These are phyloP conservation scores for Neonectria hederae DNA, from an alignment of 2,329 filamentous ascomycete species.

Conservation along the genomic window DNA sequence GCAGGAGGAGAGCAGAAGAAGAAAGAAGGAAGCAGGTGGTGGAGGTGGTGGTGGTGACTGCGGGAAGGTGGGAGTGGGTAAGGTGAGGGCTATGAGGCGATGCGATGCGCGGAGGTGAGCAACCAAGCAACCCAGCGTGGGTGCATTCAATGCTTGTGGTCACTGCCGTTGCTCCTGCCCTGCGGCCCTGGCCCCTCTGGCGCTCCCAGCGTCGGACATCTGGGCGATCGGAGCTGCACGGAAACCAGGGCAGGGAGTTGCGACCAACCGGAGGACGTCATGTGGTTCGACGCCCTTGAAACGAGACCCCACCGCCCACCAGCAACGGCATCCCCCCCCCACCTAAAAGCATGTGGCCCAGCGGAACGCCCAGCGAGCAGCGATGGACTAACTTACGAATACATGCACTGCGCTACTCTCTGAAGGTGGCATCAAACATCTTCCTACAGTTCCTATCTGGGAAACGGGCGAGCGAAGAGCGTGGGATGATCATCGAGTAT, in stretches of 20 bases:
- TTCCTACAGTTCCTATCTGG: background rate
- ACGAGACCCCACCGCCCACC: background rate
- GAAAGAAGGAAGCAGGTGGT: constrained; percentile 20
- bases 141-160: constrained; percentile 12
- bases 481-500: background rate
- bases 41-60: constrained; percentile 15
- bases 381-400: background rate
- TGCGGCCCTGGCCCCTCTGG: constrained; percentile 1
- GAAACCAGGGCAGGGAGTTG: constrained; percentile 28
- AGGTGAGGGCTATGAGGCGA: constrained; percentile 36
- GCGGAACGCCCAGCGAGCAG: background rate
- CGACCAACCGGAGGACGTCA: constrained; percentile 27
- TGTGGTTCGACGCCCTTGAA: constrained; percentile 33
- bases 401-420: background rate
- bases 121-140: constrained; percentile 29
- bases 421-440: background rate
- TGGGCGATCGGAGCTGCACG: constrained; percentile 42
- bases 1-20: constrained; percentile 14
- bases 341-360: constrained; percentile 20
- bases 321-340: constrained; percentile 5
- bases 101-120: constrained; percentile 39
- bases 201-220: constrained; percentile 22
- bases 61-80: constrained; percentile 24
- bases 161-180: constrained; percentile 14
- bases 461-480: background rate